Evolutionary conservation across 805 yeast species (phyloP).

Genomic region (Candida patagonica): DNA sequence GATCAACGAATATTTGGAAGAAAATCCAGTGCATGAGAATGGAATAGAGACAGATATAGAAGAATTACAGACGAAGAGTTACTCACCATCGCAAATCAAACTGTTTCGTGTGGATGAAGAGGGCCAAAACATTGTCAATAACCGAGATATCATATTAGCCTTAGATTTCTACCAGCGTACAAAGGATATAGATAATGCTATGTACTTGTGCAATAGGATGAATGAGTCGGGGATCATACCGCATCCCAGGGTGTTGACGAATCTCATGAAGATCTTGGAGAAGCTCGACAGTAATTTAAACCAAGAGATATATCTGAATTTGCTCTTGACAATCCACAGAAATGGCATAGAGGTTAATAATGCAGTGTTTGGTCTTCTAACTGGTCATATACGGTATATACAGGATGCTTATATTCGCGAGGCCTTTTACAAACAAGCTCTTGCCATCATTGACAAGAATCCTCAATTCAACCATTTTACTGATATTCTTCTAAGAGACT

Average conservation of each 20-base stretch:
- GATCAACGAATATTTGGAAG: neutral
- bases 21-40: neutral
- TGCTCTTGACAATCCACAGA: slow-evolving; percentile 2
- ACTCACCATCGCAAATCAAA: neutral
- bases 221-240: slow-evolving; percentile 2
- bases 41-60: too few species aligned
- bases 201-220: slow-evolving; percentile 7
- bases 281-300: slow-evolving; percentile 1
- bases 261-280: neutral
- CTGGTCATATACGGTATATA: slow-evolving; percentile 8
- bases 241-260: neutral
- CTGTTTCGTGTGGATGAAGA: neutral
- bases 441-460: neutral
- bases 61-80: too few species aligned
- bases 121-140: neutral
- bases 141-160: neutral
- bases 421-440: neutral
- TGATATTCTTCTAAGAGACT: neutral
- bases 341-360: neutral
- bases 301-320: slow-evolving; percentile 5
- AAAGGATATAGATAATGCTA: slow-evolving; percentile 2
- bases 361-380: neutral
- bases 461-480: neutral
- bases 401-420: slow-evolving; percentile 8
- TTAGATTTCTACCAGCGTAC: neutral